Base-by-base conservation (phyloP, 106 monocot genomes). In the Dendrobium huoshanense region DNA sequence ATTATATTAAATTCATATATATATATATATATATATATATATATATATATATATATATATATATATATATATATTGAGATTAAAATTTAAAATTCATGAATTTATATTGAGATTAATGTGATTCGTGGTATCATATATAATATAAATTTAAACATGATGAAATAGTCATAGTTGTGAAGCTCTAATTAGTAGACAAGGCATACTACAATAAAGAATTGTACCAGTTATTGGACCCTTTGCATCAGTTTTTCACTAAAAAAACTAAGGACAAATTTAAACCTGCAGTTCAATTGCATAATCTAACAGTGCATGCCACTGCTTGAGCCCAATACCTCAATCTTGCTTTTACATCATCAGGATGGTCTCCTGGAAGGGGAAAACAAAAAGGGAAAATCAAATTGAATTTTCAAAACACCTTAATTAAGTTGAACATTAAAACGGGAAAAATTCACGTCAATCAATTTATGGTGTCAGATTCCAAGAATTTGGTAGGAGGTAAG, bases 271-370 rank as follows among this genome's bases (percentile, higher is more conserved):
- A 19, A 74, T 37, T 8, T 44, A n/a, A 74, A 44, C 19, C 48
- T 47, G 9, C 13, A n/a, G 16, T 45, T 77, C 68, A 83, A 44
- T 70, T 83, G 83, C 83, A 83, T 73, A 83, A 59, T 83, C 73
- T 47, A 18, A 83, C 83, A 55, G 83, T 83, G 58, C 83, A 83
- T 37, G 83, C 83, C 55, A 83, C 83, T 20, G 83, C 78, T 31
- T 83, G 83, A 16, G 83, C 83, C 83, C 83, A 83, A 45, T 83
- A 83, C 56, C 73, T 83, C 22, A 83, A 29, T 67, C 83, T 78
- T 42, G 83, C 83, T 74, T 83, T 83, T 29, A 83, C 83, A 54
- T 83, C 83, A 73, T 83, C 83, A 10, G 83, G 83, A 78, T 83
- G 37, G 55, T 83, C 83, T 27, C 83, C 83, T 83, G 83, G 45